phyloP scores from a whole-genome alignment of 257 asterid genomes.

The Plantago elongata region DNA sequence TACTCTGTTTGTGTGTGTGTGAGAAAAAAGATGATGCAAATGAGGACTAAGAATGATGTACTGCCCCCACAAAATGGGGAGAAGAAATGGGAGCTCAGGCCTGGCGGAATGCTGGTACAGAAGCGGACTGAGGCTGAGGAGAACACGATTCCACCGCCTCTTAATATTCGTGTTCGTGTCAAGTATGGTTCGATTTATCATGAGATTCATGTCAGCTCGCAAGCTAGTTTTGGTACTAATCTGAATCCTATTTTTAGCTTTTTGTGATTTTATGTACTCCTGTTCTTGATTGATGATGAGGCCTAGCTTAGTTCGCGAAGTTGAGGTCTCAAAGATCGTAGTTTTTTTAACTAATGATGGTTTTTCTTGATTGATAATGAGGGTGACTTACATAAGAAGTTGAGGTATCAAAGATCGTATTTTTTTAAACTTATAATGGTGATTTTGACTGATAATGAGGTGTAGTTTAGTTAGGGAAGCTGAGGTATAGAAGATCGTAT shows the following conservation, averaged over 20 bases:
- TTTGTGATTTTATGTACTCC: neutral
- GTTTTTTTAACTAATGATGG: no score
- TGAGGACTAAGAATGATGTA: constrained; percentile 40
- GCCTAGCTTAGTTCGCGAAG: neutral
- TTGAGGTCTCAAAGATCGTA: neutral
- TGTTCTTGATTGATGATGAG: neutral
- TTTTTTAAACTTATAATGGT: no score
- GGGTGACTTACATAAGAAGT: no score
- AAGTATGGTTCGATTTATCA: constrained; percentile 71
- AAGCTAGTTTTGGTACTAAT: constrained; percentile 69
- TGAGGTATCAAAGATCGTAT: no score
- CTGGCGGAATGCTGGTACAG: constrained; percentile 96
- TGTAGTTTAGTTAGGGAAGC: no score
- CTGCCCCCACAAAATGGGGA: constrained; percentile 33
- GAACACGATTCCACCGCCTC: constrained; percentile 54
- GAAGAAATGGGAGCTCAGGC: constrained; percentile 71
- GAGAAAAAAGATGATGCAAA: constrained; percentile 53
- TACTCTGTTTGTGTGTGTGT: no score
- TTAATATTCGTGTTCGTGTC: constrained; percentile 70
- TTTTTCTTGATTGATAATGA: no score
- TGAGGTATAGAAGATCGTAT: no score
- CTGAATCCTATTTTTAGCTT: neutral
- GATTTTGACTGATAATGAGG: no score
- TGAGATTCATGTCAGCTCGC: constrained; percentile 62
- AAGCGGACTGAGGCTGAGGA: constrained; percentile 53